Conservation (phyloP, 164 flowering plant species). For the Aristolochia fimbriata region DNA sequence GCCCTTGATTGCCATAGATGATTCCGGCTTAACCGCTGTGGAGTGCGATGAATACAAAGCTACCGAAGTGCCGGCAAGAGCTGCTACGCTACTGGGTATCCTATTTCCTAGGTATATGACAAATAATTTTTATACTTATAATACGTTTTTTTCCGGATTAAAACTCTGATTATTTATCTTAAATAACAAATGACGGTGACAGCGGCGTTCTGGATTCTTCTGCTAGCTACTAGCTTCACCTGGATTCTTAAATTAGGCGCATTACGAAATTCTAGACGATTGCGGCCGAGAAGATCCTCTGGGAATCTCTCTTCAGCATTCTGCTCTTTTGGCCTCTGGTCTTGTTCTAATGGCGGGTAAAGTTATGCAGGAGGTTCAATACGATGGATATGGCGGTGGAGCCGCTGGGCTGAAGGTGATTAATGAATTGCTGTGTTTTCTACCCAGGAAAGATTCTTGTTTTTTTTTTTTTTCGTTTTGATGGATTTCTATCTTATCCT, state of each 20-base stretch:
- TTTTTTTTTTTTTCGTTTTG: background rate
- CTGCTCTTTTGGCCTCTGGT: background rate
- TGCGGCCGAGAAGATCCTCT: too few species aligned
- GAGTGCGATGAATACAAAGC: too few species aligned
- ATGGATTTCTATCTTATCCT: background rate
- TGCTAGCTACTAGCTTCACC: too few species aligned
- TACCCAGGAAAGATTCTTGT: too few species aligned
- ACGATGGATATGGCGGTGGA: conserved; percentile 53
- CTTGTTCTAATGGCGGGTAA: conserved; percentile 32
- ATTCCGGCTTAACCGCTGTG: background rate
- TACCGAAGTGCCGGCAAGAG: background rate
- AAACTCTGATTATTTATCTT: too few species aligned
- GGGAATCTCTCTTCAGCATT: background rate
- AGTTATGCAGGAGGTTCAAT: conserved; percentile 51
- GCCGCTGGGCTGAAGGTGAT: conserved; percentile 49
- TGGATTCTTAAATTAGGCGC: background rate
- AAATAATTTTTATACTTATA: too few species aligned
- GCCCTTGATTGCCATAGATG: background rate
- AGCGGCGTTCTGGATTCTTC: background rate
- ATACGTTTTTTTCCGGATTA: too few species aligned
- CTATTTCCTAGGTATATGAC: too few species aligned
- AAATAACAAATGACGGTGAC: background rate
- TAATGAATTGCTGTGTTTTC: background rate
- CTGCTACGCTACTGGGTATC: too few species aligned
- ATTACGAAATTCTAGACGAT: background rate